Conservation (phyloP, 2,329 filamentous ascomycete genomes). For the Stenocarpella maydis region DNA sequence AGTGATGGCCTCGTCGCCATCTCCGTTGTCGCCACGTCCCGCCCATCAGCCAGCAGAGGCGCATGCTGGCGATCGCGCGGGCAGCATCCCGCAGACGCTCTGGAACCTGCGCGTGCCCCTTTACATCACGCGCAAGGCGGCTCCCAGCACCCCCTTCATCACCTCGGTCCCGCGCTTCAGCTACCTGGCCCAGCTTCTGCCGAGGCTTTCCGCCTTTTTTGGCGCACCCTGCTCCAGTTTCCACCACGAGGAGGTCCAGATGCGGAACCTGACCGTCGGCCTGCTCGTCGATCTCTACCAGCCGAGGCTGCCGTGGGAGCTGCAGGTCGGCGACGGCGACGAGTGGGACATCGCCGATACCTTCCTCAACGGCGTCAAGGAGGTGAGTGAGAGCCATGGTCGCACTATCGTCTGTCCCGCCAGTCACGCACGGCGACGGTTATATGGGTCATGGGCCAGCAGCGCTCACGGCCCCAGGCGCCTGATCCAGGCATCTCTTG, state of each 20-base stretch:
- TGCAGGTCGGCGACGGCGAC: conserved; percentile 62
- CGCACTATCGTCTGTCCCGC: not conserved
- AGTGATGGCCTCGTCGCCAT: conserved; percentile 28
- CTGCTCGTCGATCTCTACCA: conserved; percentile 66
- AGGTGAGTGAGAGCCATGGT: conserved; percentile 50
- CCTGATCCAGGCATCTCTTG: not conserved
- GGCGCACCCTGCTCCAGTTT: conserved; percentile 64
- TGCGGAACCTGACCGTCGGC: conserved; percentile 62
- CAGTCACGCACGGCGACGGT: too few species aligned
- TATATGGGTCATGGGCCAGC: not conserved
- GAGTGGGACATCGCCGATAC: conserved; percentile 69
- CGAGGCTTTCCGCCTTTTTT: conserved; percentile 63
- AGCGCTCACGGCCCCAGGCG: not conserved
- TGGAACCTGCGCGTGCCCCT: conserved; percentile 65
- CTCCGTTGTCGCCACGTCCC: conserved; percentile 3
- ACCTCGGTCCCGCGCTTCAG: conserved; percentile 64
- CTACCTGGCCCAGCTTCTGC: conserved; percentile 66
- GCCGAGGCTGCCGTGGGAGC: conserved; percentile 61
- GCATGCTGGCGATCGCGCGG: conserved; percentile 36
- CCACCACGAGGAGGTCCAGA: conserved; percentile 62
- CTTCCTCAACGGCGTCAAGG: conserved; percentile 71
- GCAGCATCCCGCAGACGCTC: conserved; percentile 55
- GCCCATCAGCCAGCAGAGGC: conserved; percentile 24
- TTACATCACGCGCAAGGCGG: conserved; percentile 59
- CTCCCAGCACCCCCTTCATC: conserved; percentile 59